These are phyloP conservation scores for Xylaria acuta DNA, from an alignment of 495 filamentous ascomycete genomes.

Conservation along the genomic window DNA sequence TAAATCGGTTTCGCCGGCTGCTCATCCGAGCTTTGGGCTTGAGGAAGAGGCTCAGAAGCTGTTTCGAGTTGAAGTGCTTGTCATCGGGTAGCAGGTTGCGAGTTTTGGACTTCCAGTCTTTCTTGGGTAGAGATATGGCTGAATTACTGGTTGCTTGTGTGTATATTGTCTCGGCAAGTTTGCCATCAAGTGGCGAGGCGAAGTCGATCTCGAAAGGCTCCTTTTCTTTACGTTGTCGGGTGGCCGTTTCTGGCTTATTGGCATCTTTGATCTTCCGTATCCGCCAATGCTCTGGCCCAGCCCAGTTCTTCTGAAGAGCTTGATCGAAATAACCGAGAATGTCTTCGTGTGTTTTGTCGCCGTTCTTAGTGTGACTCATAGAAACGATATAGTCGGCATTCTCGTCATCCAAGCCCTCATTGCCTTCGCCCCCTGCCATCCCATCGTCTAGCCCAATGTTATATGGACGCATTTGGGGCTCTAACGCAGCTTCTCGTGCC, in stretches of 20 bases:
- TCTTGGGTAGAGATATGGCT: conserved; percentile 83
- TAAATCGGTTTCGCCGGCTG: conserved; percentile 50
- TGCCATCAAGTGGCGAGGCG: conserved; percentile 68
- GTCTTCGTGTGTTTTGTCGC: conserved; percentile 78
- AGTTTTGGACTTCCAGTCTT: conserved; percentile 92
- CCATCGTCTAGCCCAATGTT: conserved; percentile 60
- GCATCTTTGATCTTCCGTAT: conserved; percentile 91
- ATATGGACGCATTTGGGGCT: conserved; percentile 67
- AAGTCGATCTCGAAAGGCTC: conserved; percentile 97
- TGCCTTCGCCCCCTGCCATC: conserved; percentile 61
- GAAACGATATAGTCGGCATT: conserved; percentile 73
- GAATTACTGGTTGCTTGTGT: conserved; percentile 82
- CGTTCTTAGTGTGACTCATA: conserved; percentile 65
- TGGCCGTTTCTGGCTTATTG: conserved; percentile 63
- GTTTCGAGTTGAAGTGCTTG: conserved; percentile 95
- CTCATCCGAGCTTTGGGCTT: conserved; percentile 87
- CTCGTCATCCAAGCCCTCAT: conserved; percentile 65
- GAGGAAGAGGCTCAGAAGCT: conserved; percentile 87
- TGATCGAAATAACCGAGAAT: conserved; percentile 98
- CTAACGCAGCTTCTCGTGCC: conserved; percentile 70
- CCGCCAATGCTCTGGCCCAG: conserved; percentile 98
- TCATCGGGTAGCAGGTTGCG: conserved; percentile 95
- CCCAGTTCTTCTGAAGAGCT: conserved; percentile 94
- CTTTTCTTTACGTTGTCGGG: conserved; percentile 83
- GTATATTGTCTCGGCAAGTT: conserved; percentile 80